Evolutionary conservation across 1,284 basidiomycete genomes (phyloP).

Genomic region (Tranzscheliella williamsii): DNA sequence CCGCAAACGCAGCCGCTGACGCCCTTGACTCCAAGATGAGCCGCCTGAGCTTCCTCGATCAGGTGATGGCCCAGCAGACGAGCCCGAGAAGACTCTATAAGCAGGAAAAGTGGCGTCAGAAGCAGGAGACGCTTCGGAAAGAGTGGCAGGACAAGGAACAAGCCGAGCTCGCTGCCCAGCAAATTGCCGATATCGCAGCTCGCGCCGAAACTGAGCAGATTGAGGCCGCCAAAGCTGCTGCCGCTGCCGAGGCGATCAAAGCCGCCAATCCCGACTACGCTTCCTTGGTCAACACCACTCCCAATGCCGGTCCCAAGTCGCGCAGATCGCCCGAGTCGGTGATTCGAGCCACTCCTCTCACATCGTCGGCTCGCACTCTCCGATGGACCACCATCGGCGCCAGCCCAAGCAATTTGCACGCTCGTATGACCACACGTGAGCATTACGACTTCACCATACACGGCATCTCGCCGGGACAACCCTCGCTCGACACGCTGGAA

Average conservation of each 20-base stretch:
- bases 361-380: conserved; percentile 11
- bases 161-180: conserved; percentile 16
- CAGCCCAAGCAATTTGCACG: conserved; percentile 35
- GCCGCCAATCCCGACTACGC: conserved; percentile 30
- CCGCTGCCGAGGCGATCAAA: conserved; percentile 25
- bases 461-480: conserved; percentile 44
- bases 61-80: conserved; percentile 52
- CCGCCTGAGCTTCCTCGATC: conserved; percentile 52
- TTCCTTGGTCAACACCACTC: conserved; percentile 26
- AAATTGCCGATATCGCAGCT: conserved; percentile 22
- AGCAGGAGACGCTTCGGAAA: conserved; percentile 13
- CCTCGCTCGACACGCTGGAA: conserved; percentile 28
- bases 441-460: conserved; percentile 53
- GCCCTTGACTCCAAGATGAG: conserved; percentile 45
- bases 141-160: conserved; percentile 13
- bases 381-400: conserved; percentile 35
- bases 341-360: conserved; percentile 17
- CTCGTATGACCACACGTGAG: conserved; percentile 47
- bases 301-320: conserved; percentile 11
- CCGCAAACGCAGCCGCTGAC: conserved; percentile 5
- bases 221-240: conserved; percentile 29
- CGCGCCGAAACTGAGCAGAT: conserved; percentile 19
- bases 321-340: conserved; percentile 24
- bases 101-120: conserved; percentile 47
- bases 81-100: conserved; percentile 51